A percentile compares a stretch with the other conserved stretches of the same genome.
phyloP scores from a whole-genome alignment of 1,139 yeast genomes.

The Geotrichum citri-aurantii region DNA sequence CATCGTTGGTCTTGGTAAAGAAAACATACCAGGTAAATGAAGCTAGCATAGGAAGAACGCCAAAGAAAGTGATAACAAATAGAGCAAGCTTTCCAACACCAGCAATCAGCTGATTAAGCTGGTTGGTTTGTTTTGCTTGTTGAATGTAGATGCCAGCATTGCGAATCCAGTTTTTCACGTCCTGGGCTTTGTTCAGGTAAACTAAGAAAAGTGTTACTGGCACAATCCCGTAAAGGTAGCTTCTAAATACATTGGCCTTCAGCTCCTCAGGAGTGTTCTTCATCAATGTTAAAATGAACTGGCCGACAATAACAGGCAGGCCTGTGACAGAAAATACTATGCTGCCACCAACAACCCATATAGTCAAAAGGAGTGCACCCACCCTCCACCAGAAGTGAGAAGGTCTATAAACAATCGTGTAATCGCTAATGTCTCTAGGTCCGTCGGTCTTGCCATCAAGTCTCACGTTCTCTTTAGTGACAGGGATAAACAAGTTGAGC shows the following conservation, averaged over 20 bases:
- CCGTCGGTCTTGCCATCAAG: conserved; percentile 43
- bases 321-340: conserved; percentile 34
- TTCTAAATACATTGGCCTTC: conserved; percentile 3
- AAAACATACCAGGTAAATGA: conserved; percentile 3
- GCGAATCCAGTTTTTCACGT: not conserved
- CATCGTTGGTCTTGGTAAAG: not conserved
- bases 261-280: not conserved
- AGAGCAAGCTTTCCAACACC: conserved; percentile 1
- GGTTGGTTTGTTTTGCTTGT: not conserved
- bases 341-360: conserved; percentile 67
- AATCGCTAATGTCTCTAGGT: conserved; percentile 46
- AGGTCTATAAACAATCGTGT: conserved; percentile 80
- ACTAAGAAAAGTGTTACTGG: not conserved
- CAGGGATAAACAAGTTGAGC: conserved; percentile 71
- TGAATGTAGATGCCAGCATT: not conserved
- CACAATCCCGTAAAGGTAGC: conserved; percentile 3
- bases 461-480: conserved; percentile 70
- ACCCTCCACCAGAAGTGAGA: conserved; percentile 65
- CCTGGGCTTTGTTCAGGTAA: not conserved
- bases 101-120: not conserved
- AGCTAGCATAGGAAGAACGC: conserved; percentile 3
- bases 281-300: conserved; percentile 14
- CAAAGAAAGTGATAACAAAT: conserved; percentile 2
- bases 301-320: conserved; percentile 34
- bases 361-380: conserved; percentile 47